phyloP scores from a whole-genome alignment of 768 basidiomycete species.

The Amanita pseudoporphyria region DNA sequence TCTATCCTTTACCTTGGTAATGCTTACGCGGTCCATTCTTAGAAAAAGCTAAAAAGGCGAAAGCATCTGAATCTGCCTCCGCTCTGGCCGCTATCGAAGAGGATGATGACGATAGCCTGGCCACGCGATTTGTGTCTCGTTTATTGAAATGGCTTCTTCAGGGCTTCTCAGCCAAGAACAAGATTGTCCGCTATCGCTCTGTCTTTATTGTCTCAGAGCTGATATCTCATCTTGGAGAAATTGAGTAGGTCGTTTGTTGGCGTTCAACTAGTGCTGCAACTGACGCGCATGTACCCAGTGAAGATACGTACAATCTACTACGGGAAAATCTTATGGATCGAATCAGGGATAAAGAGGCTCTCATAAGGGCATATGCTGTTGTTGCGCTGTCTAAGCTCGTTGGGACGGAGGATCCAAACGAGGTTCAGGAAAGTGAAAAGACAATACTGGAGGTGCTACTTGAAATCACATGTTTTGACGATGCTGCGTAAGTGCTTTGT shows the following conservation, averaged over 20 bases:
- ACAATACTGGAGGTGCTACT: slow-evolving; percentile 59
- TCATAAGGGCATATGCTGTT: slow-evolving; percentile 78
- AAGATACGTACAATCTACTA: slow-evolving; percentile 68
- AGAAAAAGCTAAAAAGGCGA: slow-evolving; percentile 15
- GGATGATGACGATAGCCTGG: slow-evolving; percentile 52
- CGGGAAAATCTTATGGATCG: slow-evolving; percentile 65
- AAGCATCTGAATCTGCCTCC: slow-evolving; percentile 1
- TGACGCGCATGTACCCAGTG: slow-evolving; percentile 35
- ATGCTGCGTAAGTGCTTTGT: slow-evolving; percentile 43
- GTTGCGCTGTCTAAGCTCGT: slow-evolving; percentile 74
- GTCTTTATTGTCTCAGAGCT: slow-evolving; percentile 79
- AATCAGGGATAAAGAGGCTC: slow-evolving; percentile 76
- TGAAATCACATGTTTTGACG: slow-evolving; percentile 62
- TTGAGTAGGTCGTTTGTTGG: slow-evolving; percentile 54
- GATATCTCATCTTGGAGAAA: slow-evolving; percentile 76
- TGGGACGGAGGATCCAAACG: slow-evolving; percentile 55
- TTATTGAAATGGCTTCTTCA: slow-evolving; percentile 66
- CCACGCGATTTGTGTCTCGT: slow-evolving; percentile 57
- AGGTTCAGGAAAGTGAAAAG: slow-evolving; percentile 36
- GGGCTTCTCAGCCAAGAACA: slow-evolving; percentile 88
- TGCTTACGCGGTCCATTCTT: slow-evolving; percentile 2
- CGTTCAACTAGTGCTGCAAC: not conserved
- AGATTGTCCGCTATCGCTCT: slow-evolving; percentile 73
- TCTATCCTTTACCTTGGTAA: not conserved
- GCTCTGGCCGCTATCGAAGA: slow-evolving; percentile 24